Percentiles rank a stretch among this genome's conserved stretches.
These are phyloP conservation scores for Nemania sp. DNA, from an alignment of 2,329 filamentous ascomycete genomes.

Conservation along the genomic window DNA sequence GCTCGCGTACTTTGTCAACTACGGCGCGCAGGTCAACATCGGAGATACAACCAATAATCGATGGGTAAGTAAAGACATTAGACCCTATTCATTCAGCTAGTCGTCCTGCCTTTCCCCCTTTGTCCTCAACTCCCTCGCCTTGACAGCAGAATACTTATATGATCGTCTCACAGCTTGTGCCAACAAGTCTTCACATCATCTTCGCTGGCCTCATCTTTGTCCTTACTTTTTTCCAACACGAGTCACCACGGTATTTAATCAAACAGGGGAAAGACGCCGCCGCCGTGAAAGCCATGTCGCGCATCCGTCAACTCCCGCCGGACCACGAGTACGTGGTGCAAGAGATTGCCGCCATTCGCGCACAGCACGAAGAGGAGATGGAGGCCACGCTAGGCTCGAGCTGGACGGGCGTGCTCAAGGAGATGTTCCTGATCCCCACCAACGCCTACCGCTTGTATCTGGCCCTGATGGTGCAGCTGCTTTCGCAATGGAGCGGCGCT, in stretches of 20 bases:
- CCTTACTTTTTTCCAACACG: conserved; percentile 68
- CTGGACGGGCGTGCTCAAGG: conserved; percentile 67
- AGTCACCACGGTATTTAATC: conserved; percentile 72
- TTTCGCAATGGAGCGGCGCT: conserved; percentile 75
- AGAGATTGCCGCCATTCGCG: conserved; percentile 67
- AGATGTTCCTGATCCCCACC: conserved; percentile 67
- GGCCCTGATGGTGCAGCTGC: conserved; percentile 67
- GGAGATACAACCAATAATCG: conserved; percentile 49
- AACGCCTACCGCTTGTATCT: conserved; percentile 77
- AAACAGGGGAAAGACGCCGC: conserved; percentile 64
- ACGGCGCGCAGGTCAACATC: conserved; percentile 58
- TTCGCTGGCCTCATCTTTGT: conserved; percentile 73
- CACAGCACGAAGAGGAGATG: conserved; percentile 68
- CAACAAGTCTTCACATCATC: conserved; percentile 76
- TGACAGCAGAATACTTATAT: not conserved
- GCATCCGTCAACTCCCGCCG: conserved; percentile 60
- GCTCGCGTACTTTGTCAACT: conserved; percentile 76
- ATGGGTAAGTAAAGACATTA: conserved; percentile 46
- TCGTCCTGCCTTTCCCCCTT: no score
- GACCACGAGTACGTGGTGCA: conserved; percentile 64
- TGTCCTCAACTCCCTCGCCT: no score
- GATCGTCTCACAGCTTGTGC: conserved; percentile 56
- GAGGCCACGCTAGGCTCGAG: conserved; percentile 70
- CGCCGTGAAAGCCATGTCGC: conserved; percentile 58
- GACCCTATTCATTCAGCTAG: no score